Conservation (phyloP, 2,329 filamentous ascomycete genomes). For the Rachicladosporium sp. region DNA sequence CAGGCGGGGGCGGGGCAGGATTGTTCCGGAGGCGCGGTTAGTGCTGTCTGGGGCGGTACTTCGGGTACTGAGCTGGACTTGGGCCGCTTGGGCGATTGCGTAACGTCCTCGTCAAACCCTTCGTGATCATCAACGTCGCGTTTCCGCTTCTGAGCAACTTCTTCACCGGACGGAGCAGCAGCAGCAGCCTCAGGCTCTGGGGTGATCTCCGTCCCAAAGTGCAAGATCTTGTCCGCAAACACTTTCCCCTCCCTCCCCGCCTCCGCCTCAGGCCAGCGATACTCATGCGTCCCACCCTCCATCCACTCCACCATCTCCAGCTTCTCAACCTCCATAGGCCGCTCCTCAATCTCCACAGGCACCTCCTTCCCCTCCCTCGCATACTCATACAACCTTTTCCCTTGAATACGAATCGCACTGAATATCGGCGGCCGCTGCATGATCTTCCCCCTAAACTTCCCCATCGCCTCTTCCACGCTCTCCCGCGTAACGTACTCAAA, state of each 20-base stretch:
- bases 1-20: conserved; percentile 53
- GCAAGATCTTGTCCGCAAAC: conserved; percentile 56
- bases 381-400: conserved; percentile 92
- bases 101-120: conserved; percentile 3
- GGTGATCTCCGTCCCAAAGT: conserved; percentile 24
- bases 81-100: conserved; percentile 25
- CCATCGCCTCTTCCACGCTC: conserved; percentile 63
- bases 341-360: conserved; percentile 69
- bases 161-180: too few relatives aligned
- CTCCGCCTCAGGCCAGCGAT: conserved; percentile 68
- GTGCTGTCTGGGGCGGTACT: conserved; percentile 6
- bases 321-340: conserved; percentile 65
- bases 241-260: conserved; percentile 62
- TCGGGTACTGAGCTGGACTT: conserved; percentile 20
- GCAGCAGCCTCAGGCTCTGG: conserved; percentile 5
- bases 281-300: conserved; percentile 68
- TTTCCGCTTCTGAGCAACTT: conserved; percentile 20
- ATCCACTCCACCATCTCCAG: conserved; percentile 73
- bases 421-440: conserved; percentile 87
- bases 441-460: conserved; percentile 65
- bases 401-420: conserved; percentile 83
- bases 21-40: not conserved
- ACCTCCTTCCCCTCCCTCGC: conserved; percentile 79
- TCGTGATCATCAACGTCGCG: conserved; percentile 13
- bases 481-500: conserved; percentile 74